Base-by-base conservation (phyloP, 2,329 filamentous ascomycete genomes). In the Scolecobasidium constrictum region DNA sequence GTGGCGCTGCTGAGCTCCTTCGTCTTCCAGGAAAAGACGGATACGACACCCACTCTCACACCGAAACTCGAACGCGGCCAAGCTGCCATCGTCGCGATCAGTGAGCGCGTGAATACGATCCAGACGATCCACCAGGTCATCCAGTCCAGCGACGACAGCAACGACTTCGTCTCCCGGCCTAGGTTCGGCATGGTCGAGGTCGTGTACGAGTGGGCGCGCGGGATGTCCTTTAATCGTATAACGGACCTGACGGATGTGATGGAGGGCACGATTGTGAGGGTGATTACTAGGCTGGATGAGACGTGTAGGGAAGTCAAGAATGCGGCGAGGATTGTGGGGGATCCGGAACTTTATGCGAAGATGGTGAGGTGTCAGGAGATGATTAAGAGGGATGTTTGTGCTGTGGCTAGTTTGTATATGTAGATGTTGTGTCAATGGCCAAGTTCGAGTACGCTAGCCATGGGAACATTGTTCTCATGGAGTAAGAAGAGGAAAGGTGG, bases 151-250 rank as follows among this genome's bases (percentile, higher is more conserved):
- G 90, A 96, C 43, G 90, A 95, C 57, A 83, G 81, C 45, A 94
- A 93, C 54, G 90, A 96, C 61, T 95, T 95, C 56, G 83, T 85
- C 26, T 86, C 79, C 46, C 75, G 81, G 43, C 86, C 88, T 2
- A 76, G 90, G 7, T 98, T 98, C 58, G 92, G 90, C 1, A 74
- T 98, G 44, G 87, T 94, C 59, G 92, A 98, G 62, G 92, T 98
- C 0, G 93, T 98, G 23, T 95, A 96, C 59, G 92, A 98, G 62
- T 98, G 92, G 92, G 92, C 92, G 7, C 73, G 86, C 39, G 92
- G 92, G 19, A 96, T 96, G 86, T 90, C 85, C 41, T 98, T 98
- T 72, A 94, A 93, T 64, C 90, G 92, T 50, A 98, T 98, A 52
- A 96, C 90, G 0, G 84, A 90, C 51, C 66, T 98, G 57, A 98